Evolutionary conservation across 192 early-diverging fungal species (phyloP), one percentile per base, ranked within the genome.

Genomic region (Funneliformis geosporum): DNA sequence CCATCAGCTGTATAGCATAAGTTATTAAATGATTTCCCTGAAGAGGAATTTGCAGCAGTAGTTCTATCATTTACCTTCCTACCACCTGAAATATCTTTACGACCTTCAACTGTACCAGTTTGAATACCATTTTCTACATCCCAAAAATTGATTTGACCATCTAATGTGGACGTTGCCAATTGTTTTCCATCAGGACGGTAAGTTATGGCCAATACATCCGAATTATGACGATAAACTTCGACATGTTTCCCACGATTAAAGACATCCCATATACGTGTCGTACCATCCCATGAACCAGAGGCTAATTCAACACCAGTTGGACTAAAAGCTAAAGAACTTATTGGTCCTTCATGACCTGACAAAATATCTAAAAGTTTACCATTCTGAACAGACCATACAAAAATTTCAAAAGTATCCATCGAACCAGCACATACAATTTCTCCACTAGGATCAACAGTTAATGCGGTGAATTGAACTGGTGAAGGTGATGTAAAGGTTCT

Each of bases 331-430:
- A 99, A 85, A 7, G 85, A 83, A 73, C 92, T 93, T 64, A 99
- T 90, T 1, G 98, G 97, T 1, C 93, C 98, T 79, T 94, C 92
- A 82, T 99, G 98, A 2, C 97, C 98, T 42, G 90, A 87, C 27
- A 98, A 85, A 70, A 98, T 93, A 82, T 99, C 98, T 28, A 99
- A 85, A 61, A 99, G 86, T 80, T 97, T 95, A n/a, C 98, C 98
- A 0, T 97, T 99, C 82, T 99, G 97, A 79, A 99, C 95, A 73
- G 94, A 95, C 98, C 98, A 99, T 76, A 99, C 92, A 83, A 91
- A 99, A 50, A 99, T 96, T 80, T 99, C 97, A 85, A 98, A 99
- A 7, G 94, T 91, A 82, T 99, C 96, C 80, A 92, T 86, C 60
- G 92, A 93, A 42, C 97, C 97, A 21, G 97, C 98, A 83, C 95